These are phyloP conservation scores for Crassisporium funariophilum DNA, from an alignment of 768 basidiomycete genomes.

Conservation along the genomic window DNA sequence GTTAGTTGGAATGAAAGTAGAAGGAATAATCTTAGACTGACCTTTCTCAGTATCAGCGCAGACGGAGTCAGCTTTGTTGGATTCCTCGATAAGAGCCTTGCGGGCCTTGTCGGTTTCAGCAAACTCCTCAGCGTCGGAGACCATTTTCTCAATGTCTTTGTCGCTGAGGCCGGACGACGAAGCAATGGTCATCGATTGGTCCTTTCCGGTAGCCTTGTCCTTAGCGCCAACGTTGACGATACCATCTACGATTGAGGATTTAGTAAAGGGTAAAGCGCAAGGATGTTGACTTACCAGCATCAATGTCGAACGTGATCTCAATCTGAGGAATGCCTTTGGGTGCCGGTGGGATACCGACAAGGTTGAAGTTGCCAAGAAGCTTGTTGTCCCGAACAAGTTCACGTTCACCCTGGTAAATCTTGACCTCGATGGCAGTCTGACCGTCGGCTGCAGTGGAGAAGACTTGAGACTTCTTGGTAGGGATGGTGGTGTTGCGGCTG, in stretches of 20 bases:
- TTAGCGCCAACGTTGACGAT: constrained; percentile 98
- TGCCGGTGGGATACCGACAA: constrained; percentile 93
- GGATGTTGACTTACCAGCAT: constrained; percentile 66
- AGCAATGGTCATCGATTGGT: constrained; percentile 96
- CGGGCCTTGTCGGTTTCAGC: constrained; percentile 93
- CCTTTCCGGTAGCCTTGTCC: constrained; percentile 89
- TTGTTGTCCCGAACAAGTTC: constrained; percentile 99
- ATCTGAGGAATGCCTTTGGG: constrained; percentile 85
- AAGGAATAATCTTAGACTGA: constrained; percentile 29
- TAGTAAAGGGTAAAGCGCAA: background rate
- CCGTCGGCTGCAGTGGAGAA: constrained; percentile 99
- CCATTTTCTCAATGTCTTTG: constrained; percentile 97
- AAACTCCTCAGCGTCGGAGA: constrained; percentile 89
- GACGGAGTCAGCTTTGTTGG: constrained; percentile 95
- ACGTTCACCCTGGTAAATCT: constrained; percentile 99
- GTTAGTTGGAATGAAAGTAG: background rate
- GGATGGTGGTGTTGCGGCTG: constrained; percentile 97
- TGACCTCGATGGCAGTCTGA: constrained; percentile 99
- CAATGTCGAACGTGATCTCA: constrained; percentile 94
- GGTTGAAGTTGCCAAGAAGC: constrained; percentile 98
- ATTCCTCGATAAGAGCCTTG: constrained; percentile 87
- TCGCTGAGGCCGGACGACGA: constrained; percentile 96
- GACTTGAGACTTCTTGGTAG: constrained; percentile 98
- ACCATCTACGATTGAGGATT: constrained; percentile 59
- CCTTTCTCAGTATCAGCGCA: constrained; percentile 96